Conservation (phyloP, 2,329 filamentous ascomycete species). For the Diaporthe sp. region DNA sequence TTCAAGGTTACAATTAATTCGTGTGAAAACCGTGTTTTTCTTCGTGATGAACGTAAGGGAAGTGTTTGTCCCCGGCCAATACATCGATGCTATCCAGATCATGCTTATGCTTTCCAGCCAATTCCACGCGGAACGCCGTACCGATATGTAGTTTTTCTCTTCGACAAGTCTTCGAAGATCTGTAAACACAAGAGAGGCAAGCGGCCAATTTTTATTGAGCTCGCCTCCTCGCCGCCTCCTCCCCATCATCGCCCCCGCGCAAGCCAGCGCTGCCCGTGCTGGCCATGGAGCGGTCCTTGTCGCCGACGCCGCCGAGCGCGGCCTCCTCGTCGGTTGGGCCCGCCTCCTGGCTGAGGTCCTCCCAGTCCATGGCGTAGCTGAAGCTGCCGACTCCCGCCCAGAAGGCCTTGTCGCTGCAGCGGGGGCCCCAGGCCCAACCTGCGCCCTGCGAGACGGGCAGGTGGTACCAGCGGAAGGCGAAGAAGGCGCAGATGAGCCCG, state of each 20-base stretch:
- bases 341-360: slow-evolving; percentile 34
- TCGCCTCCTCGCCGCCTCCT: slow-evolving; percentile 25
- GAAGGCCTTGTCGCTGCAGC: slow-evolving; percentile 79
- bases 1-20: background rate
- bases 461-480: slow-evolving; percentile 88
- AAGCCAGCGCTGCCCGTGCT: slow-evolving; percentile 21
- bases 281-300: slow-evolving; percentile 15
- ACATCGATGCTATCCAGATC: background rate
- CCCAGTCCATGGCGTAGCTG: slow-evolving; percentile 62
- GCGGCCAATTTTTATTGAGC: background rate
- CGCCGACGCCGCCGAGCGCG: slow-evolving; percentile 33
- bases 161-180: background rate
- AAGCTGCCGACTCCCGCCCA: slow-evolving; percentile 77
- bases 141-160: background rate
- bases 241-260: background rate
- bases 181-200: background rate
- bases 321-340: slow-evolving; percentile 45
- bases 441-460: slow-evolving; percentile 81
- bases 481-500: slow-evolving; percentile 75
- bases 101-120: background rate
- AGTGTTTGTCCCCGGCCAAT: background rate
- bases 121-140: background rate
- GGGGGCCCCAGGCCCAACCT: slow-evolving; percentile 90
- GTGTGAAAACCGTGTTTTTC: background rate
- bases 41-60: background rate